Evolutionary conservation across 2,329 filamentous ascomycete species (phyloP).

Genomic region (Penicillium sp.): DNA sequence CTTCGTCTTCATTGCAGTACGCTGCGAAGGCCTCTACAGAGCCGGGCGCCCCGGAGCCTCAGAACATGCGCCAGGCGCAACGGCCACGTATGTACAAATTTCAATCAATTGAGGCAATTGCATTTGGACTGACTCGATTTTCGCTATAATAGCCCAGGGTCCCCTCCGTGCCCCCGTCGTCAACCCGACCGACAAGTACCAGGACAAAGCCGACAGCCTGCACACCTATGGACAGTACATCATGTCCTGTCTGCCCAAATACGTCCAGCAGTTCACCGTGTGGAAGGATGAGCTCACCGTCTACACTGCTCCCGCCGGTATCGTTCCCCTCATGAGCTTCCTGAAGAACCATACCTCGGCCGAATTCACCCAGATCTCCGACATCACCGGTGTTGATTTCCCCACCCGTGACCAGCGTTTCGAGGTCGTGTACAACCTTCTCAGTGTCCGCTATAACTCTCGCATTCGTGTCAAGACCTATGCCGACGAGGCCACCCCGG

Average conservation of each 20-base stretch:
- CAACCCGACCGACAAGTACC: conserved; percentile 90
- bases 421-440: conserved; percentile 95
- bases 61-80: conserved; percentile 62
- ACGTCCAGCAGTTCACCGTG: conserved; percentile 97
- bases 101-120: not conserved
- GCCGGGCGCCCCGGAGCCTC: conserved; percentile 55
- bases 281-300: conserved; percentile 99
- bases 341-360: conserved; percentile 96
- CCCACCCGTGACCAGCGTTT: conserved; percentile 93
- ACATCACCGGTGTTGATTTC: conserved; percentile 92
- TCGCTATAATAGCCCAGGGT: conserved; percentile 42
- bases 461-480: conserved; percentile 98
- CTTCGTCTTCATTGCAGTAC: conserved; percentile 37
- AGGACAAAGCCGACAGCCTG: conserved; percentile 76
- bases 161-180: conserved; percentile 72
- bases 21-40: conserved; percentile 49
- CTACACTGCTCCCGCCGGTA: conserved; percentile 80
- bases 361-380: conserved; percentile 89
- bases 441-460: conserved; percentile 92
- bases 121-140: conserved; percentile 16
- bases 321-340: conserved; percentile 89
- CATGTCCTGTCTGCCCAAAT: conserved; percentile 94
- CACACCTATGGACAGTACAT: conserved; percentile 96
- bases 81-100: conserved; percentile 43
- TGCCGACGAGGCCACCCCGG: conserved; percentile 88